A percentile compares a stretch with the other conserved stretches of the same genome.
phyloP scores from a whole-genome alignment of 2,329 filamentous ascomycete genomes.

The Colletotrichum godetiae region DNA sequence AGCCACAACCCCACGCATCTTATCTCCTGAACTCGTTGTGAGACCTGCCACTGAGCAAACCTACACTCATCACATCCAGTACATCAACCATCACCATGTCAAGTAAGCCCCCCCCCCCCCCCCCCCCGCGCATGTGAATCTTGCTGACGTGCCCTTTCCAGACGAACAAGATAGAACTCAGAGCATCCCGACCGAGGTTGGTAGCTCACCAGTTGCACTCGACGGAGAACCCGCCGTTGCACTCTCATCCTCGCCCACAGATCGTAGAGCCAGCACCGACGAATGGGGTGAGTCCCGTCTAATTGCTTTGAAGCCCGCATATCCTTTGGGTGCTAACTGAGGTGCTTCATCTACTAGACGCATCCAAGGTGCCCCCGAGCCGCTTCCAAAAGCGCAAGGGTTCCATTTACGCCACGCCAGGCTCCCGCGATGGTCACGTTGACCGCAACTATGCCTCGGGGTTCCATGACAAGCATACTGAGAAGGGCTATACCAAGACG shows the following conservation, averaged over 20 bases:
- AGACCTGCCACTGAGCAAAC: not conserved
- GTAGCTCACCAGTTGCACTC: not conserved
- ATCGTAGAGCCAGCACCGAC: conserved; percentile 52
- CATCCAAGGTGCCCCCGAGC: conserved; percentile 73
- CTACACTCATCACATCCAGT: not conserved
- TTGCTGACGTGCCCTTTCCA: not conserved
- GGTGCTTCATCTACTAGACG: conserved; percentile 56
- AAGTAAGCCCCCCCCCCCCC: not conserved
- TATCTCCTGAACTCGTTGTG: not conserved
- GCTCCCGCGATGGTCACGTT: conserved; percentile 73
- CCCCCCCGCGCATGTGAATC: too few species aligned
- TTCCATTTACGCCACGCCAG: conserved; percentile 74
- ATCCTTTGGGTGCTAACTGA: conserved; percentile 15
- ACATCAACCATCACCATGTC: conserved; percentile 5
- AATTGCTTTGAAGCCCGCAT: not conserved
- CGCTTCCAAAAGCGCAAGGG: conserved; percentile 78
- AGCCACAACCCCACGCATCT: not conserved
- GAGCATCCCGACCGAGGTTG: conserved; percentile 11
- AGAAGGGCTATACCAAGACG: conserved; percentile 59
- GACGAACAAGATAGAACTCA: conserved; percentile 25
- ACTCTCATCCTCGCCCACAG: conserved; percentile 41
- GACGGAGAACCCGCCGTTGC: conserved; percentile 13
- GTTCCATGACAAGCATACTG: conserved; percentile 70
- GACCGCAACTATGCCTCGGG: conserved; percentile 68
- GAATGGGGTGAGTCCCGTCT: conserved; percentile 58